Evolutionary conservation across 805 yeast genomes (phyloP).

Genomic region (Candida stauntonica): DNA sequence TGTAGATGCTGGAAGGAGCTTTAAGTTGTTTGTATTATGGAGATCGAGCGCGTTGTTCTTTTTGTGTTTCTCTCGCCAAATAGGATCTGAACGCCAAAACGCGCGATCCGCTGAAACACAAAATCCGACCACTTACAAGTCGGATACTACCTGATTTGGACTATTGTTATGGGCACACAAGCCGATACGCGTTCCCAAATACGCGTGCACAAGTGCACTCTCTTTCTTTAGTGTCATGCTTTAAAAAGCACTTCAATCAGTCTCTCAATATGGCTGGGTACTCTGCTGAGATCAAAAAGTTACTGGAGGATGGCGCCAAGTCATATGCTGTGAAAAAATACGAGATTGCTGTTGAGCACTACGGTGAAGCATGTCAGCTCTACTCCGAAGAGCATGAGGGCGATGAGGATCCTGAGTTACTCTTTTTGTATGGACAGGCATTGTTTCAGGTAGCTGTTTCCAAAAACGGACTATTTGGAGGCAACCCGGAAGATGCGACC

Average conservation of each 20-base stretch:
- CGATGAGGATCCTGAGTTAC: constrained; percentile 69
- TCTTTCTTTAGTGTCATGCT: no score
- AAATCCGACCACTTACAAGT: neutral
- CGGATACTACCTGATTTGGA: no score
- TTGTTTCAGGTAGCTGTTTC: constrained; percentile 72
- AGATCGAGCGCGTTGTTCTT: constrained; percentile 8
- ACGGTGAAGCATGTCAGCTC: constrained; percentile 68
- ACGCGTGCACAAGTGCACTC: no score
- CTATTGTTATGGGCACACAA: no score
- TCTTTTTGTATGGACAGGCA: constrained; percentile 75
- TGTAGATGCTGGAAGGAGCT: no score
- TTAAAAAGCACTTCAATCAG: no score
- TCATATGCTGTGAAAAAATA: constrained; percentile 60
- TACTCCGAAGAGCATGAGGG: constrained; percentile 41
- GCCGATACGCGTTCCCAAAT: no score
- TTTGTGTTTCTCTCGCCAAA: constrained; percentile 1
- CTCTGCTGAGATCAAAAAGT: constrained; percentile 39
- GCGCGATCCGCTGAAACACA: constrained; percentile 9
- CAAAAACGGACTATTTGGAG: constrained; percentile 74
- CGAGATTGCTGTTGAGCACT: constrained; percentile 63
- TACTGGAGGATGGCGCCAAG: constrained; percentile 60
- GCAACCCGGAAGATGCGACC: constrained; percentile 26
- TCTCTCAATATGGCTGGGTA: constrained; percentile 26
- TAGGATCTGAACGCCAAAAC: neutral
- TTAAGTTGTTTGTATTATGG: no score